These are phyloP conservation scores for Phytophthora meadii DNA, from an alignment of 352 stramenopile species.

Conservation along the genomic window DNA sequence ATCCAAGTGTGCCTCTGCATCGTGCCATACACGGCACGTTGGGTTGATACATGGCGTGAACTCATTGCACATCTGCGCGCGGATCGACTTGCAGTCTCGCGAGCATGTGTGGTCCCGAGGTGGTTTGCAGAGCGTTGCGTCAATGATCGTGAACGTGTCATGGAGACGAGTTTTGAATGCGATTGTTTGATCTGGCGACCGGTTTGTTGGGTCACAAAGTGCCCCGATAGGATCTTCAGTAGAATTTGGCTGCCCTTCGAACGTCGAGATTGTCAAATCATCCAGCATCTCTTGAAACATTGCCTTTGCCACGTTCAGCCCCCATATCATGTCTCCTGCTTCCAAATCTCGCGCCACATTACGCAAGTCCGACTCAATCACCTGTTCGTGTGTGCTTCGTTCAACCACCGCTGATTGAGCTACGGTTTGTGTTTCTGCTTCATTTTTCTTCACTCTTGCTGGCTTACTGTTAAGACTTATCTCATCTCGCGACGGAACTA, in stretches of 20 bases:
- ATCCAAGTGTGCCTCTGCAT: slow-evolving; percentile 62
- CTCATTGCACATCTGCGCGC: slow-evolving; percentile 59
- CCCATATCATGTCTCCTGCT: neutral
- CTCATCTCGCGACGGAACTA: no score
- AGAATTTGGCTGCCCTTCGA: neutral
- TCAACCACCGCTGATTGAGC: no score
- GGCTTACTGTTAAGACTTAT: no score
- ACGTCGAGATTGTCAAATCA: neutral
- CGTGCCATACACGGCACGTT: slow-evolving; percentile 61
- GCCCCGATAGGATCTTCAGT: slow-evolving; percentile 32
- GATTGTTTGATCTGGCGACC: slow-evolving; percentile 46
- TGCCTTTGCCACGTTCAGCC: slow-evolving; percentile 4
- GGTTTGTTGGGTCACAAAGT: slow-evolving; percentile 51
- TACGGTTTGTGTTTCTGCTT: neutral
- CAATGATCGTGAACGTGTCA: slow-evolving; percentile 64
- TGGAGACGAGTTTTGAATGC: slow-evolving; percentile 64
- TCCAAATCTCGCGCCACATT: slow-evolving; percentile 4
- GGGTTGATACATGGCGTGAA: slow-evolving; percentile 58
- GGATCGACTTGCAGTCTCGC: slow-evolving; percentile 51
- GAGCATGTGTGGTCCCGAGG: slow-evolving; percentile 41
- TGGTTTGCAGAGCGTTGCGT: slow-evolving; percentile 60
- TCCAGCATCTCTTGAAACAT: slow-evolving; percentile 6
- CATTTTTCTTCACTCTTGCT: neutral
- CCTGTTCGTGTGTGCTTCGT: neutral
- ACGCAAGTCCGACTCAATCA: neutral